Conservation (phyloP, 371 early-diverging fungal genomes). For the Mucor mucedo region DNA sequence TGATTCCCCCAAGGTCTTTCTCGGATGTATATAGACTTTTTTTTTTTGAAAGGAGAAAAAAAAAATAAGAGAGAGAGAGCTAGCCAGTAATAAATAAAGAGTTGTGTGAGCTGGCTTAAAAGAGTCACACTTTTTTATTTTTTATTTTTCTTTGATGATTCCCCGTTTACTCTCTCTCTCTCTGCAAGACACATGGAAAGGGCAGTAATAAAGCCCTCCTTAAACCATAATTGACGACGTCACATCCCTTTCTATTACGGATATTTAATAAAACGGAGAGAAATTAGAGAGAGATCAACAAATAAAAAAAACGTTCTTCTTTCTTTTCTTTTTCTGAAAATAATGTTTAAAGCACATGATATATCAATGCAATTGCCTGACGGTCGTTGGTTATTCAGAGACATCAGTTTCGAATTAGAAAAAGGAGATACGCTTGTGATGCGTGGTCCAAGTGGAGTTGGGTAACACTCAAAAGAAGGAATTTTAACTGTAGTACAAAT, state of each 20-base stretch:
- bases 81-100: too few relatives aligned
- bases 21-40: background rate
- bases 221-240: too few relatives aligned
- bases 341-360: constrained; percentile 37
- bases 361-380: constrained; percentile 43
- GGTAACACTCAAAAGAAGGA: constrained; percentile 46
- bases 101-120: too few relatives aligned
- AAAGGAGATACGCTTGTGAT: constrained; percentile 65
- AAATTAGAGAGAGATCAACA: too few relatives aligned
- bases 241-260: too few relatives aligned
- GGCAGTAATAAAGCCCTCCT: too few relatives aligned
- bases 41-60: background rate
- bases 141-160: too few relatives aligned
- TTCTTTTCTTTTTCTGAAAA: background rate
- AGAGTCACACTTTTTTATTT: too few relatives aligned
- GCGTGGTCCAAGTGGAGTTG: constrained; percentile 78
- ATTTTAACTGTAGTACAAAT: constrained; percentile 12
- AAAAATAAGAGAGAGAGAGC: background rate
- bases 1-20: background rate
- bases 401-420: constrained; percentile 61
- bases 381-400: constrained; percentile 66
- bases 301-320: background rate
- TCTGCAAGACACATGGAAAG: too few relatives aligned
- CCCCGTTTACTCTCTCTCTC: too few relatives aligned
- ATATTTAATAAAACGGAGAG: too few relatives aligned